Evolutionary conservation across 331 rosid species (phyloP).

Genomic region (Acacia concinna): DNA sequence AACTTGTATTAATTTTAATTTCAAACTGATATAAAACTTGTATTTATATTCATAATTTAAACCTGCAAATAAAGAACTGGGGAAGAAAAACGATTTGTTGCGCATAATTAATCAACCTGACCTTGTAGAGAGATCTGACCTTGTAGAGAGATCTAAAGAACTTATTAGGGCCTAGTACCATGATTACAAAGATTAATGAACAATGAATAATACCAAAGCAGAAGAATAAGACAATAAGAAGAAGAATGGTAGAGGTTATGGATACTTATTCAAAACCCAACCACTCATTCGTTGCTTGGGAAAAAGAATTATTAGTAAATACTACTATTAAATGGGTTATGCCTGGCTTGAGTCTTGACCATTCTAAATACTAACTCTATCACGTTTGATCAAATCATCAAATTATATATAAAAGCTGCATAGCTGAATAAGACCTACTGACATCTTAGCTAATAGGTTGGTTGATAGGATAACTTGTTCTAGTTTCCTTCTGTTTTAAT

Average conservation of each 20-base stretch:
- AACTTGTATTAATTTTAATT: neutral
- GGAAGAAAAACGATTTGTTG: neutral
- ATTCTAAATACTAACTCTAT: neutral
- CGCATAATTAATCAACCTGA: neutral
- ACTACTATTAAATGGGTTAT: neutral
- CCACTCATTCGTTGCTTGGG: neutral
- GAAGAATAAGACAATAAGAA: neutral
- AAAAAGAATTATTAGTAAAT: neutral
- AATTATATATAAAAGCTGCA: neutral
- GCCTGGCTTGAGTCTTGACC: neutral
- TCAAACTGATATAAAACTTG: neutral
- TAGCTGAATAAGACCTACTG: neutral
- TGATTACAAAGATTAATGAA: neutral
- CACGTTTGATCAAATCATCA: neutral
- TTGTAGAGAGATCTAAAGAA: neutral
- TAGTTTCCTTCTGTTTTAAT: slow-evolving; percentile 1
- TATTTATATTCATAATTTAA: neutral
- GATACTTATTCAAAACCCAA: neutral
- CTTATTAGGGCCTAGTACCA: neutral
- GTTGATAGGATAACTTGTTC: neutral
- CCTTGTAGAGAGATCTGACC: neutral
- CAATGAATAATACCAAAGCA: neutral
- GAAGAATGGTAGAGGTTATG: neutral
- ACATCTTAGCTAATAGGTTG: no score
- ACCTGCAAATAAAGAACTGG: neutral